Conservation (phyloP, 2,329 filamentous ascomycete genomes). For the Chaetomium strumarium region DNA sequence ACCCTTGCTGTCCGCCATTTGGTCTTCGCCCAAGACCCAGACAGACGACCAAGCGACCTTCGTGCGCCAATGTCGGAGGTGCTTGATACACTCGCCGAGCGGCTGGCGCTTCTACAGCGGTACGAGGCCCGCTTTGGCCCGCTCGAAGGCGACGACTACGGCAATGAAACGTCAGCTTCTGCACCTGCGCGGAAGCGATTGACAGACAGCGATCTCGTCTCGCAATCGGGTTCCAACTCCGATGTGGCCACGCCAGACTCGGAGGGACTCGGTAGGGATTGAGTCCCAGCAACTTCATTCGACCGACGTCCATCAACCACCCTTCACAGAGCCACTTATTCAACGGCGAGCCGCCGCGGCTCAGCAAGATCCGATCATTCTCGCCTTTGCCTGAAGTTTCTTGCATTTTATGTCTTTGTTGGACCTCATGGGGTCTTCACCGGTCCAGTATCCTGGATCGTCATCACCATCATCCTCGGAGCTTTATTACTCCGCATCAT, state of each 20-base stretch:
- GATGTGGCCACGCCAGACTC: background rate
- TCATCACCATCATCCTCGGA: no score
- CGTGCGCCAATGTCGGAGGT: constrained; percentile 73
- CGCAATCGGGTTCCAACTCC: background rate
- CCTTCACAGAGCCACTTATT: no score
- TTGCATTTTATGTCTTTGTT: no score
- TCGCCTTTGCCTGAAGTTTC: no score
- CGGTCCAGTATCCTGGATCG: no score
- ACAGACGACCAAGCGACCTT: constrained; percentile 62
- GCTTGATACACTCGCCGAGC: constrained; percentile 53
- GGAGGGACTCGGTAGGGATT: no score
- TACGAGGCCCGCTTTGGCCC: constrained; percentile 51
- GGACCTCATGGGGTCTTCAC: no score
- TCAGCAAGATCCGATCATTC: no score
- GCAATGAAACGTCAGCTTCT: background rate
- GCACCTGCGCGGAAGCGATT: background rate
- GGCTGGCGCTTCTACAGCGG: constrained; percentile 57
- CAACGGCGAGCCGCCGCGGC: no score
- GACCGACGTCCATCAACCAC: no score
- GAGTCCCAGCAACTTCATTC: no score
- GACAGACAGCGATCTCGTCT: background rate
- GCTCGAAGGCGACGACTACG: background rate
- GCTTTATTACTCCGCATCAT: no score
- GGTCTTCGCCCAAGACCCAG: constrained; percentile 59
- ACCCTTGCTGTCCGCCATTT: constrained; percentile 76